These are phyloP conservation scores for Podila verticillata DNA, from an alignment of 192 early-diverging fungal species.

Conservation along the genomic window DNA sequence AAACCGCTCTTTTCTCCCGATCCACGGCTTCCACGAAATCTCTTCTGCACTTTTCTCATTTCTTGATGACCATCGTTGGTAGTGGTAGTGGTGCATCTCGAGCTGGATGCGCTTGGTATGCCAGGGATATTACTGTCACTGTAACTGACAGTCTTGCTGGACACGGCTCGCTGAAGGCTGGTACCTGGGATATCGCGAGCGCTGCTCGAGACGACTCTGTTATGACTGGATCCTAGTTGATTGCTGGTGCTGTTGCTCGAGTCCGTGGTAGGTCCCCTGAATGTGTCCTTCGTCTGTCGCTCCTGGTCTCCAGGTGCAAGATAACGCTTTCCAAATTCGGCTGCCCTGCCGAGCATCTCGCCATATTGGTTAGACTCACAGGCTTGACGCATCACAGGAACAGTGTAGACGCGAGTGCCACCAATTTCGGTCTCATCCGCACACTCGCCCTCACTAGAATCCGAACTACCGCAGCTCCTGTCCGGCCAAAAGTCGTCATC, in stretches of 20 bases:
- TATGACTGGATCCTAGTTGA: too few relatives aligned
- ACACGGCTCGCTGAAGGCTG: background rate
- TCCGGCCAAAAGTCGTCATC: constrained; percentile 5
- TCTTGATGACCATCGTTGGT: too few relatives aligned
- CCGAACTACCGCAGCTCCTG: background rate
- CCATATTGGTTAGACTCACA: background rate
- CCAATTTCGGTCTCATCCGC: constrained; percentile 4
- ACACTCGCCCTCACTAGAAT: constrained; percentile 4
- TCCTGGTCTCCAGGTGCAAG: background rate
- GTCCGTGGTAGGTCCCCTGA: too few relatives aligned
- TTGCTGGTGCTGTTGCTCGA: too few relatives aligned
- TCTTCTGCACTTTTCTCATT: too few relatives aligned
- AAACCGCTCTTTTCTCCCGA: background rate
- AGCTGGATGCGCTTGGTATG: background rate
- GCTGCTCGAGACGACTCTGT: background rate
- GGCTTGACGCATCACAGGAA: constrained; percentile 4
- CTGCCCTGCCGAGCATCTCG: constrained; percentile 7
- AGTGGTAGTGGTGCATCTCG: too few relatives aligned
- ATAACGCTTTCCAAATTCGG: background rate
- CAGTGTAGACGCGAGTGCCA: background rate
- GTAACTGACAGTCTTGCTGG: background rate
- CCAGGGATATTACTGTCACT: background rate
- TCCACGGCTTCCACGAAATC: background rate
- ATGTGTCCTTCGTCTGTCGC: too few relatives aligned
- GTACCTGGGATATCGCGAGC: background rate